Evolutionary conservation across 257 asterid genomes (phyloP).

Genomic region (Salvia miltiorrhiza): DNA sequence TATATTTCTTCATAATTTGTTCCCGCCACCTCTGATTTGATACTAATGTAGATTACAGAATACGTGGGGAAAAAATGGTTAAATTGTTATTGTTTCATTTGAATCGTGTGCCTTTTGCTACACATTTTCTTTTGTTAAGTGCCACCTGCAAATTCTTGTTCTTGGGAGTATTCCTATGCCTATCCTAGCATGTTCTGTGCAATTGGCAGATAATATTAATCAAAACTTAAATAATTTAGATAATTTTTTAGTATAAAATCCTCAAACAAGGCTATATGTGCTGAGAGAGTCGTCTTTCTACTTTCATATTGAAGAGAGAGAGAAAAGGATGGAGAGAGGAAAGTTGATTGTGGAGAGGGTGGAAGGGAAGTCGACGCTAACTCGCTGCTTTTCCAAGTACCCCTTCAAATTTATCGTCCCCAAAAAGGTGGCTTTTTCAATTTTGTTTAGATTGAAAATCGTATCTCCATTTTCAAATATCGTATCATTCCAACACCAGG

Average conservation of each 20-base stretch:
- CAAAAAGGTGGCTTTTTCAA: slow-evolving; percentile 46
- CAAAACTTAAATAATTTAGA: too few species aligned
- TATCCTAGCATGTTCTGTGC: background rate
- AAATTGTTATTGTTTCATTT: background rate
- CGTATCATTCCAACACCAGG: slow-evolving; percentile 30
- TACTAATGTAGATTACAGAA: background rate
- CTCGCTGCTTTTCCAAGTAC: slow-evolving; percentile 68
- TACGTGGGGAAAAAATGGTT: background rate
- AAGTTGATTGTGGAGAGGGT: slow-evolving; percentile 71
- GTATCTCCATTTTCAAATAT: background rate
- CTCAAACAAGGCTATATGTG: too few species aligned
- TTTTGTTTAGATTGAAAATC: background rate
- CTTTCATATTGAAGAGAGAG: background rate
- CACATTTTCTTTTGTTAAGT: too few species aligned
- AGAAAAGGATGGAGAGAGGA: slow-evolving; percentile 67
- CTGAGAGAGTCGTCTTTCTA: too few species aligned
- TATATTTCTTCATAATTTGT: background rate
- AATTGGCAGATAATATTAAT: background rate
- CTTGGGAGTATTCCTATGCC: too few species aligned
- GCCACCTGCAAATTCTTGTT: background rate
- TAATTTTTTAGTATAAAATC: too few species aligned
- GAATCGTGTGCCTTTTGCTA: background rate
- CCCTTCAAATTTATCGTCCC: slow-evolving; percentile 93
- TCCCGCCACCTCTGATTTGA: background rate
- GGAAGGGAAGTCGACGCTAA: slow-evolving; percentile 63